Percentiles rank a stretch among this genome's conserved stretches.
Conservation (phyloP, 768 basidiomycete species). For the Lactifluus echinatus region DNA sequence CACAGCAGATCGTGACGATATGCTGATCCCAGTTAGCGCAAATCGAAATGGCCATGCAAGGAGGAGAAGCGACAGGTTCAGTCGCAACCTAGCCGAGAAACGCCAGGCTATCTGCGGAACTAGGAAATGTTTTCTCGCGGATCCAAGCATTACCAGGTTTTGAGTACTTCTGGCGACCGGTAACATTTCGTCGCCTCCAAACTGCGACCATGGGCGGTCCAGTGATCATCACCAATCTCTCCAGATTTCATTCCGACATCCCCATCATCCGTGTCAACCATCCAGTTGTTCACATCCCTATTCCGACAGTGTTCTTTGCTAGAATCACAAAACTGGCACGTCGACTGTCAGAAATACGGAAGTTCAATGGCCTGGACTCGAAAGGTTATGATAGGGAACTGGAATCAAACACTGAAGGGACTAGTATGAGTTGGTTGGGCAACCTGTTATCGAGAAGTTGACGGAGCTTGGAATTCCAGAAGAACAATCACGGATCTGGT, state of each 20-base stretch:
- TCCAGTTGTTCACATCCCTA: neutral
- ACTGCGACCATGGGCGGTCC: neutral
- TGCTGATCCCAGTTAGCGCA: neutral
- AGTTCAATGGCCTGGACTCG: neutral
- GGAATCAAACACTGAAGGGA: neutral
- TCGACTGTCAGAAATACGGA: neutral
- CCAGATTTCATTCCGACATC: neutral
- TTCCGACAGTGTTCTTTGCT: neutral
- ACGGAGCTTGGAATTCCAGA: neutral
- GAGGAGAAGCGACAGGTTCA: no score
- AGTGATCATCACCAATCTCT: neutral
- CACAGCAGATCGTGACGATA: neutral
- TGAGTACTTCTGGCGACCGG: neutral
- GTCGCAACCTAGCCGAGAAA: neutral
- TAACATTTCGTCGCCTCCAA: neutral
- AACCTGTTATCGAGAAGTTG: neutral
- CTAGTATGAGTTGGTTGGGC: neutral
- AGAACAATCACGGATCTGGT: neutral
- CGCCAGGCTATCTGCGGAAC: neutral
- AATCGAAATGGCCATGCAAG: neutral
- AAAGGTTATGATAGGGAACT: neutral
- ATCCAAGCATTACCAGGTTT: neutral
- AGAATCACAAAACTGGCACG: neutral
- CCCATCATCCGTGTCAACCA: neutral
- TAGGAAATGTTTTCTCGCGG: neutral